Base-by-base conservation (phyloP, 768 basidiomycete species). In the Leccinum arenicola region DNA sequence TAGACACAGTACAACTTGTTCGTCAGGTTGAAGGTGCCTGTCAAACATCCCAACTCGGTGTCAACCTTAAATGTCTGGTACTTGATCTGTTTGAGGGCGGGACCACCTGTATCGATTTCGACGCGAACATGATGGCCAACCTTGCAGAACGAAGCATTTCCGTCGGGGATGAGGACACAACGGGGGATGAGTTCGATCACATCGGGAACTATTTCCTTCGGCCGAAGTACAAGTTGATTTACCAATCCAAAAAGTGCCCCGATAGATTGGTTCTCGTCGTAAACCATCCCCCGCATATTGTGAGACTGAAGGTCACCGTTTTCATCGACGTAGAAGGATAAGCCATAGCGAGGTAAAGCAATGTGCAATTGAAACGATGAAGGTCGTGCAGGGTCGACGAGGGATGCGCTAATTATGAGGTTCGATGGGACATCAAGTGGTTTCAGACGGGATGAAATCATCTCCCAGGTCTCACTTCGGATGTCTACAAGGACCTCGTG, bases 191-290 rank as follows among this genome's bases (percentile, higher is more conserved):
- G 36, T 10, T 59, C 64, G 0, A 21, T 29, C 2, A 1, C 31
- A 0, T 21, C 8, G 15, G 45, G 19, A 3, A 50, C 8, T 17
- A 8, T 54, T 6, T 6, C 6, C 57, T 68, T 60, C 56, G 67
- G 64, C 35, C 77, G 70, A 33, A 81, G 69, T 4, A 82, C 69
- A 17, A 80, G 76, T 36, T 64, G 73, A 21, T 67, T 74, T n/a
- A 35, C 23, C n/a, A 83, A 59, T 6, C 82, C 82, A 45, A 79
- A 70, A 62, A 83, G 64, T 0, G 78, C 76, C 3, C 78, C 79
- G 2, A 66, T 64, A 0, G 70, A 78, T 56, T 81, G 81, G 35
- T 67, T 54, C 2, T 50, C 1, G 47, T 80, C 78, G 4, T 82
- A 67, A 15, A 77, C 64, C 71, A 78, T 79, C 23, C 66, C 71